Conservation (phyloP, 495 filamentous ascomycete genomes). For the Penicillium egyptiacum region DNA sequence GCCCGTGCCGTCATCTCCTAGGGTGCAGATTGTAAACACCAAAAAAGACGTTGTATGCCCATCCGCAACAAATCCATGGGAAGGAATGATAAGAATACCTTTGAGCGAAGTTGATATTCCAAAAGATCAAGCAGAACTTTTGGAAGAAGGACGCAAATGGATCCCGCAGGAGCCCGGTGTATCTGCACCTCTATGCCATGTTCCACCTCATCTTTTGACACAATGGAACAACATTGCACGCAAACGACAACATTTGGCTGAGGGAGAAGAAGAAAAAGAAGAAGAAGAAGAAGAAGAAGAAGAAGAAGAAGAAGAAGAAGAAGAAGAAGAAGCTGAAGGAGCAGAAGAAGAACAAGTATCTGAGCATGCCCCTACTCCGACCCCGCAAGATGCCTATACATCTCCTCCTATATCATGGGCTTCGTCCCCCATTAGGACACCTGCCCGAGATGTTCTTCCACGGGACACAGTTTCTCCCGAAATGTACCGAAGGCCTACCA, state of each 20-base stretch:
- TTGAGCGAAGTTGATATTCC: slow-evolving; percentile 54
- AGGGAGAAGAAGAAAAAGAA: no score
- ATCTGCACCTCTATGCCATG: slow-evolving; percentile 30
- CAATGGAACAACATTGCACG: slow-evolving; percentile 43
- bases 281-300: not conserved
- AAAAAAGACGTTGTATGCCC: not conserved
- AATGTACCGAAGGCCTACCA: not conserved
- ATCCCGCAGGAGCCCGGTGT: slow-evolving; percentile 37
- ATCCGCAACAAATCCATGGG: slow-evolving; percentile 30
- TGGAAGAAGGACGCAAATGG: slow-evolving; percentile 51
- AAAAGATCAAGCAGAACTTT: slow-evolving; percentile 57
- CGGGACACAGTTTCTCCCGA: slow-evolving; percentile 1
- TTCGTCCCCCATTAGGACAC: not conserved
- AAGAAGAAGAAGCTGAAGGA: not conserved
- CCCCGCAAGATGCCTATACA: slow-evolving; percentile 9
- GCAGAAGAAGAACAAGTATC: not conserved
- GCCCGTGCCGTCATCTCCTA: not conserved
- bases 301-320: not conserved
- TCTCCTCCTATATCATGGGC: slow-evolving; percentile 2
- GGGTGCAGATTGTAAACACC: not conserved
- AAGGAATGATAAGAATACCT: slow-evolving; percentile 42
- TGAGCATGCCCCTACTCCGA: slow-evolving; percentile 3
- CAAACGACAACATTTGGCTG: slow-evolving; percentile 14
- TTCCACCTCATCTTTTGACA: slow-evolving; percentile 35
- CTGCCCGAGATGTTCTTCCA: slow-evolving; percentile 7